Conservation (phyloP, 768 basidiomycete species). For the Boletus subcaerulescens region DNA sequence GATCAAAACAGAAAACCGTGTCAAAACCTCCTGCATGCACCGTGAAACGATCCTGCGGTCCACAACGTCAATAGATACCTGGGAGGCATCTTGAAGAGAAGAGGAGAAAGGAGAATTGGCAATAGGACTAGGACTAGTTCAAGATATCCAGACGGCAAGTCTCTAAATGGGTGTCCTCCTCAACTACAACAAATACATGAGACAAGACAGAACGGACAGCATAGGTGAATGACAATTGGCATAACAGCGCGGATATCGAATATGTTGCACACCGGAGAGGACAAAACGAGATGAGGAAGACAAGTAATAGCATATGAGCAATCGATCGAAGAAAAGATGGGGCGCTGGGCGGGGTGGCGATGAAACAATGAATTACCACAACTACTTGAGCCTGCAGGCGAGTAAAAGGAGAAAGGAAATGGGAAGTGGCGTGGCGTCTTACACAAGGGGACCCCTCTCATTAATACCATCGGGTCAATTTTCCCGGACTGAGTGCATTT, state of each 20-base stretch:
- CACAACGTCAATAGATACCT: background rate
- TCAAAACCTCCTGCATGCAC: too few relatives aligned
- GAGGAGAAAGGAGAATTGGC: background rate
- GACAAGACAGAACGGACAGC: background rate
- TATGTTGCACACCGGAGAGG: constrained; percentile 6
- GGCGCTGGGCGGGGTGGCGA: background rate
- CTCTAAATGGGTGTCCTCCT: background rate
- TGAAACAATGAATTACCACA: background rate
- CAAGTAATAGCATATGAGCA: background rate
- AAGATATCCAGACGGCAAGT: background rate
- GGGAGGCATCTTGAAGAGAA: background rate
- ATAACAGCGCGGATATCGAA: background rate
- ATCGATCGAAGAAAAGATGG: background rate
- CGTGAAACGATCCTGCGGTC: background rate
- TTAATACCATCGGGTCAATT: constrained; percentile 53
- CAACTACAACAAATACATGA: constrained; percentile 1
- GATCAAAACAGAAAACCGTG: too few relatives aligned
- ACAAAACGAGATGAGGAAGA: constrained; percentile 11
- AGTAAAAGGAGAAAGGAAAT: background rate
- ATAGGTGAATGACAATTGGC: background rate
- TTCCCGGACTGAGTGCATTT: constrained; percentile 54
- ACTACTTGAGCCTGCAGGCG: too few relatives aligned
- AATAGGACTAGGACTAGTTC: background rate
- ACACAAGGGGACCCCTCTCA: background rate
- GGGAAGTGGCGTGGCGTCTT: background rate